Percentiles rank a stretch among this genome's conserved stretches.
Evolutionary conservation across 2,329 filamentous ascomycete species (phyloP).

Genomic region (Pyrenophora seminiperda): DNA sequence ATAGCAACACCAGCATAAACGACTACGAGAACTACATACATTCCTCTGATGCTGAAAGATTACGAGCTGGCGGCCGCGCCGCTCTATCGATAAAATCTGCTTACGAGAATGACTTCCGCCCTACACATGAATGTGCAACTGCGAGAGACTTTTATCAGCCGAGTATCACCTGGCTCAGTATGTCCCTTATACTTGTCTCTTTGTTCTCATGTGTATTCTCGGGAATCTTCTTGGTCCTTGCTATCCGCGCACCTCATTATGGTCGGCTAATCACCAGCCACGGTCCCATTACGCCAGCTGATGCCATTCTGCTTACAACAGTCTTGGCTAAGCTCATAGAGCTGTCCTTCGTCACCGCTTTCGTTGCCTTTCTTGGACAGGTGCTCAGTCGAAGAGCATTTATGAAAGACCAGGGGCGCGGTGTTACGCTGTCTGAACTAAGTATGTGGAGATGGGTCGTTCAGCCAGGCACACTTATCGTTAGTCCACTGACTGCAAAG

Average conservation of each 20-base stretch:
- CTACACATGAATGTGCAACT: constrained; percentile 46
- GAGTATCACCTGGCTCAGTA: constrained; percentile 55
- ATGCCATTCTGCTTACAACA: constrained; percentile 70
- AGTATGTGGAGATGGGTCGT: constrained; percentile 74
- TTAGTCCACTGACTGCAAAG: constrained; percentile 67
- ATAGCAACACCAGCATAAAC: constrained; percentile 26
- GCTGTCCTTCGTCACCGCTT: constrained; percentile 76
- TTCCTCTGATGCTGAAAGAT: constrained; percentile 26
- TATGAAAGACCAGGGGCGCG: constrained; percentile 59
- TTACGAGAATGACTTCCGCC: constrained; percentile 45
- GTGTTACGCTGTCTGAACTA: constrained; percentile 76
- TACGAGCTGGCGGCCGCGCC: constrained; percentile 17
- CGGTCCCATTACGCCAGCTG: constrained; percentile 61
- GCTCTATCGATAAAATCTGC: constrained; percentile 43
- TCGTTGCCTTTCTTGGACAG: constrained; percentile 76
- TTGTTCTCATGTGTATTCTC: constrained; percentile 68
- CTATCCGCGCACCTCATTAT: constrained; percentile 67
- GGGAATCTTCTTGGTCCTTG: constrained; percentile 68
- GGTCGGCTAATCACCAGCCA: constrained; percentile 61
- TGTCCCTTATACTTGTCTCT: constrained; percentile 53
- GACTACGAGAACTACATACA: constrained; percentile 42
- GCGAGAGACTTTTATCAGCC: constrained; percentile 47
- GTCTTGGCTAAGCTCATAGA: constrained; percentile 78
- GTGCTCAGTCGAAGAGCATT: constrained; percentile 72
- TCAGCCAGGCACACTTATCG: constrained; percentile 71